Evolutionary conservation across 2,329 filamentous ascomycete genomes (phyloP).

Genomic region (Aureobasidium subglaciale): DNA sequence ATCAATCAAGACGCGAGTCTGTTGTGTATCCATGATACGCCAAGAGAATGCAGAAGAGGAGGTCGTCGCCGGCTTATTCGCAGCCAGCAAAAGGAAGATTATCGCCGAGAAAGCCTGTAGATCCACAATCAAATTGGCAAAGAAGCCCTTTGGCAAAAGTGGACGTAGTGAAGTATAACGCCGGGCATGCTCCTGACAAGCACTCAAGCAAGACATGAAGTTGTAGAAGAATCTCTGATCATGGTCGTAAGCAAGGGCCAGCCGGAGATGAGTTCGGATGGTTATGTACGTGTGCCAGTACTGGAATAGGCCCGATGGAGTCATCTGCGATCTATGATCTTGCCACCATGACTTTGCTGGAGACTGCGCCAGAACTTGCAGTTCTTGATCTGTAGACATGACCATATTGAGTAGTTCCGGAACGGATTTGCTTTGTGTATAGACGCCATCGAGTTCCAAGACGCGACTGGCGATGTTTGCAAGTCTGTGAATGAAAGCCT

Average conservation of each 20-base stretch:
- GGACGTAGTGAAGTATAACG: neutral
- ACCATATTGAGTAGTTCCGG: constrained; percentile 21
- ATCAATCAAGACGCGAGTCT: neutral
- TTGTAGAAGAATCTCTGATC: constrained; percentile 2
- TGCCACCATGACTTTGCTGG: constrained; percentile 22
- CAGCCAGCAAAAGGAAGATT: neutral
- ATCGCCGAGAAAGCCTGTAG: constrained; percentile 1
- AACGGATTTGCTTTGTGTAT: constrained; percentile 17
- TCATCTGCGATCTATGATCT: neutral
- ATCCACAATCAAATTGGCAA: neutral
- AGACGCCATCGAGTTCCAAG: constrained; percentile 23
- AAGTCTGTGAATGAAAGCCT: constrained; percentile 23
- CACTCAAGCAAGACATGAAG: constrained; percentile 5
- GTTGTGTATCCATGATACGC: neutral
- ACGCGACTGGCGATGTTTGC: constrained; percentile 23
- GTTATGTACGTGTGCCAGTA: neutral
- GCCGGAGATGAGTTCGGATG: constrained; percentile 1
- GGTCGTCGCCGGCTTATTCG: neutral
- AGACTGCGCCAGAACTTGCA: constrained; percentile 22
- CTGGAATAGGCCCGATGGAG: neutral
- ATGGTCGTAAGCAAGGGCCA: neutral
- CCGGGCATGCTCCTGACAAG: neutral
- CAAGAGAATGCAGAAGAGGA: neutral
- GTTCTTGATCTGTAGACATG: constrained; percentile 23
- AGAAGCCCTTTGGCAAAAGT: neutral